Evolutionary conservation across 495 filamentous ascomycete species (phyloP), one percentile per base, ranked within the genome.

Genomic region (Evansstolkia leycettana): DNA sequence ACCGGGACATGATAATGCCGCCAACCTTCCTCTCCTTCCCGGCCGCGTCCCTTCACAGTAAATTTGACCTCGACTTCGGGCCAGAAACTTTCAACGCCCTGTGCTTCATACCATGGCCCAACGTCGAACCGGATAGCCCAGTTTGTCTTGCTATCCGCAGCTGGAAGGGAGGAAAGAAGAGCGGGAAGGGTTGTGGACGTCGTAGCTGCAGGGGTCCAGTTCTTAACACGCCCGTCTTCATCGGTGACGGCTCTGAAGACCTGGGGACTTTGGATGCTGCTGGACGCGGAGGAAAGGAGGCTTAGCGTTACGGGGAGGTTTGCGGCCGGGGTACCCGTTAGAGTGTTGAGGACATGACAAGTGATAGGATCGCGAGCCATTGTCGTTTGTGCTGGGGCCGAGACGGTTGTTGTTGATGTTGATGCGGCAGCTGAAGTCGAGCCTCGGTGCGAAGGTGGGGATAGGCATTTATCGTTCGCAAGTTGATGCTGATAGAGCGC

Each of bases 1-100:
- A 98, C 62, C 17, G 90, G 90, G 3, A 98, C 82, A 72, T 98
- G 90, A 48, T 87, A 95, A 61, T 92, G 82, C 62, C 83, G 69
- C 49, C 67, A 77, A 31, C 64, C 65, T 36, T 65, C 62, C 68
- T 82, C 71, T 9, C 65, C 76, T 32, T 70, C 67, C 18, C 57
- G 57, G 2, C 64, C 64, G 16, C 64, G 54, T 25, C 64, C 62
- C 41, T 73, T 69, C 2, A 89, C 85, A 29, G 72, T 73, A 55
- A 98, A 94, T 35, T 75, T 75, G 27, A 98, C 72, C 55, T 79
- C 76, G n/a, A 95, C 86, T 60, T 88, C 82, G 16, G 84, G 85
- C 55, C 84, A 95, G 54, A 98, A 95, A 3, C 84, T 86, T 38
- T 80, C 70, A 37, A 76, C 72, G 0, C 62, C 73, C 40, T 73